A percentile compares a stretch with the other conserved stretches of the same genome.
Conservation (phyloP, 306 rosid species). For the Prosopis cineraria region DNA sequence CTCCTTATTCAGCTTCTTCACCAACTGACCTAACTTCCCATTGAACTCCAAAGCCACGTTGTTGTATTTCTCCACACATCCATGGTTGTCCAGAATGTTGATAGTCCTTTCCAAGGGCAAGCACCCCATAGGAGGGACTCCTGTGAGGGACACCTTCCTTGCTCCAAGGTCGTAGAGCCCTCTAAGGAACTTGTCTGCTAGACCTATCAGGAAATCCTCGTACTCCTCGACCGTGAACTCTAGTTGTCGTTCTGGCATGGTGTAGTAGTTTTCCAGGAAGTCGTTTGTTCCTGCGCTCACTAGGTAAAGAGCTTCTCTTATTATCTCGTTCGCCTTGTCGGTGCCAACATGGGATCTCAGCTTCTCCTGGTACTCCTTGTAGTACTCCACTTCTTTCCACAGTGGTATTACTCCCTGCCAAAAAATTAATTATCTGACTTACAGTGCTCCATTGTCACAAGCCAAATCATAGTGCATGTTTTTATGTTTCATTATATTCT, state of each 20-base stretch:
- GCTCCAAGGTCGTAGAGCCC: slow-evolving; percentile 57
- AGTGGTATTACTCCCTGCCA: slow-evolving; percentile 62
- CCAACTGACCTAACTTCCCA: slow-evolving; percentile 48
- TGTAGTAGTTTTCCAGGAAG: slow-evolving; percentile 62
- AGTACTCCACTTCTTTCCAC: slow-evolving; percentile 70
- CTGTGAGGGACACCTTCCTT: slow-evolving; percentile 59
- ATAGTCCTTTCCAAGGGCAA: slow-evolving; percentile 59
- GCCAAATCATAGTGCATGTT: too few species aligned
- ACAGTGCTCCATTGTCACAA: too few species aligned
- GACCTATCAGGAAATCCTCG: slow-evolving; percentile 50
- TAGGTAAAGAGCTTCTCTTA: slow-evolving; percentile 57
- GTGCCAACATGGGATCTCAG: slow-evolving; percentile 43
- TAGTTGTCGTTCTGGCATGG: slow-evolving; percentile 36
- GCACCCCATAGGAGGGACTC: slow-evolving; percentile 72
- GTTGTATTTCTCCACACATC: slow-evolving; percentile 49
- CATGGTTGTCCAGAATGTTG: slow-evolving; percentile 45
- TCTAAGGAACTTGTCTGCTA: slow-evolving; percentile 50
- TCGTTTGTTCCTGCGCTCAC: slow-evolving; percentile 69
- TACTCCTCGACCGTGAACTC: slow-evolving; percentile 46
- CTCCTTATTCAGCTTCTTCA: slow-evolving; percentile 43
- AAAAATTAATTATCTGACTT: background rate
- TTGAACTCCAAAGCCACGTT: slow-evolving; percentile 57
- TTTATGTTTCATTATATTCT: background rate
- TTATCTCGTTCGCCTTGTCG: slow-evolving; percentile 42
- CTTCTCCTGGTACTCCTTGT: slow-evolving; percentile 55